Evolutionary conservation across 352 stramenopile species (phyloP).

Genomic region (Pythium chondricola): DNA sequence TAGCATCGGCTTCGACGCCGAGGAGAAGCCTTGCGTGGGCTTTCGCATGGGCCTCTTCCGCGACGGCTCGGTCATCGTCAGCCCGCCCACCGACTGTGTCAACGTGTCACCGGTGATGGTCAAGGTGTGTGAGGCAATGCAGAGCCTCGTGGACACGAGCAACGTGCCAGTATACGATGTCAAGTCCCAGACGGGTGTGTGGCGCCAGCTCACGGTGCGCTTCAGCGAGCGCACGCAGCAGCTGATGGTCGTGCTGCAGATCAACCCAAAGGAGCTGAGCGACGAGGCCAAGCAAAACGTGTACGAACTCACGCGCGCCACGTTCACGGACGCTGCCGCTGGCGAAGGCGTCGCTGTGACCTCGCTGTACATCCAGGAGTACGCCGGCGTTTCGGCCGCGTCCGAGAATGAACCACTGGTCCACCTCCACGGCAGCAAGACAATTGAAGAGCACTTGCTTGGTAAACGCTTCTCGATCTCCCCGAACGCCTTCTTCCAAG

Average conservation of each 20-base stretch:
- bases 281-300: slow-evolving; percentile 29
- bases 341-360: slow-evolving; percentile 48
- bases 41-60: slow-evolving; percentile 85
- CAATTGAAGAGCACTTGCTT: slow-evolving; percentile 82
- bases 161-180: slow-evolving; percentile 69
- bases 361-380: slow-evolving; percentile 92
- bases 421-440: slow-evolving; percentile 58
- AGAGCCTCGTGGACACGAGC: slow-evolving; percentile 49
- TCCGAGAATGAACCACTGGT: slow-evolving; percentile 85
- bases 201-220: slow-evolving; percentile 71
- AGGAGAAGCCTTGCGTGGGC: slow-evolving; percentile 74
- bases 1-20: slow-evolving; percentile 86
- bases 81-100: slow-evolving; percentile 56
- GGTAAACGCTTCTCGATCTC: slow-evolving; percentile 89
- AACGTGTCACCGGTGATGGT: slow-evolving; percentile 85
- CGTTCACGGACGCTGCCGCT: slow-evolving; percentile 27
- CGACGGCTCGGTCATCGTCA: slow-evolving; percentile 67
- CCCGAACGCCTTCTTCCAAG: slow-evolving; percentile 92
- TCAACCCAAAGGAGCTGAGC: slow-evolving; percentile 43
- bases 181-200: slow-evolving; percentile 60
- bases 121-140: slow-evolving; percentile 56
- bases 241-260: slow-evolving; percentile 76
- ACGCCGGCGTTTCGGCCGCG: slow-evolving; percentile 84
- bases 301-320: slow-evolving; percentile 35
- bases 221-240: slow-evolving; percentile 57